Conservation (phyloP, 768 basidiomycete genomes). For the Russula sp. region DNA sequence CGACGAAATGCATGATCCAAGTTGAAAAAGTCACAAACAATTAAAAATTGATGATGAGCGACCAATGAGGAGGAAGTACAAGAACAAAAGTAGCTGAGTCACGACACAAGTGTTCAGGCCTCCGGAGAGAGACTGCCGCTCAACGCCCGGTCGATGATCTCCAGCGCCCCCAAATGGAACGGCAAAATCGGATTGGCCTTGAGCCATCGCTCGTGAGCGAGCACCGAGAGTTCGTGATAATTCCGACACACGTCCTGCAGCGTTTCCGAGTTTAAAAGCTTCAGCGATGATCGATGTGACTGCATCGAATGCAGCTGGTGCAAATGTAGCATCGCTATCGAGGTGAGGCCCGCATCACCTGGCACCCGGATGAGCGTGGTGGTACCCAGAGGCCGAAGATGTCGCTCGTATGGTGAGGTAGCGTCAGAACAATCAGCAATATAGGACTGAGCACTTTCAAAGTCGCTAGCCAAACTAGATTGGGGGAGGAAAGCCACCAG, state of each 20-base stretch:
- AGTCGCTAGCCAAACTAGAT: constrained; percentile 16
- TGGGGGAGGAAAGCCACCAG: background rate
- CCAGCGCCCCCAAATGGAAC: constrained; percentile 67
- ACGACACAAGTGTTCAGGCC: constrained; percentile 1
- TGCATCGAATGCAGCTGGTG: constrained; percentile 50
- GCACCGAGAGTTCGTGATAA: constrained; percentile 61
- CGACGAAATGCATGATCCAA: constrained; percentile 12
- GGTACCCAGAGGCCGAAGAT: constrained; percentile 45
- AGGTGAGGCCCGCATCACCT: constrained; percentile 35
- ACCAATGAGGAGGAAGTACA: background rate
- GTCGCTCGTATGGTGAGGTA: constrained; percentile 32
- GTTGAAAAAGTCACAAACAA: background rate
- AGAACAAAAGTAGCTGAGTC: background rate
- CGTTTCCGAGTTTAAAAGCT: constrained; percentile 29
- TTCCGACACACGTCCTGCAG: constrained; percentile 55
- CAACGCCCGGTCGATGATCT: constrained; percentile 46
- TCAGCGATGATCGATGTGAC: constrained; percentile 35
- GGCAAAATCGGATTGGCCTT: constrained; percentile 51
- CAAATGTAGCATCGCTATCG: constrained; percentile 48
- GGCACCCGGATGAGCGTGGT: constrained; percentile 55
- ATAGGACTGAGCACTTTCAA: constrained; percentile 27
- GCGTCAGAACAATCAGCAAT: constrained; percentile 30
- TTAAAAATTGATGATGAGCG: background rate
- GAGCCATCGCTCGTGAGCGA: constrained; percentile 42
- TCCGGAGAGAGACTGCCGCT: constrained; percentile 27